Base-by-base conservation (phyloP, 352 stramenopile species). In the Globisporangium echinulatum region DNA sequence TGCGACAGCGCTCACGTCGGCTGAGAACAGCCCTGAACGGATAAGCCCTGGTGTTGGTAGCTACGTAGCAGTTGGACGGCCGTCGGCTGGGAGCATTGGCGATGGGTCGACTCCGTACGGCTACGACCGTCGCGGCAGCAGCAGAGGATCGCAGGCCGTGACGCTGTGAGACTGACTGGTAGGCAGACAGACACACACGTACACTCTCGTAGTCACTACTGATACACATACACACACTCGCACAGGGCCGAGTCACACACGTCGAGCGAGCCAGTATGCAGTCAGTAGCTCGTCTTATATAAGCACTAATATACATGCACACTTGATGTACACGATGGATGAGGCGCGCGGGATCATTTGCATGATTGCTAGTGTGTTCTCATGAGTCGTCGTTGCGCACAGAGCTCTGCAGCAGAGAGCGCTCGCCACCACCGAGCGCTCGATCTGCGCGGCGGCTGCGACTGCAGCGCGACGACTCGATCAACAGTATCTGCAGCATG, bases 401-500 rank as follows among this genome's bases (percentile, higher is more conserved):
- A 17, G 36, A n/a, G 13, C 13, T 38, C 19, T 14, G 11, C 44
- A 49, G 44, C 44, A 49, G 8, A 6, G 51, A 7, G 15, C 51
- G 51, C 51, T 15, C 9, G 13, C 15, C 33, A 33, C 10, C 51
- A 17, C 44, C 39, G 10, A 43, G 10, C 39, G 39, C 39, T 11
- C 39, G 39, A 43, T 11, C 39, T 13, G 39, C 10, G 10, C 7
- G 7, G 39, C 10, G 4, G 7, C 39, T 43, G 39, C 10, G 7
- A 52, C 25, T 7, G 25, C 11, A 14, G 11, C 2, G 17, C 48
- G 11, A 17, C 17, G 48, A 5, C 7, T 37, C 56, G 39, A 56
- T 62, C 56, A 62, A 62, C 56, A 62, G 56, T 62, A 62, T 62
- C 56, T 56, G 56, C 54, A 62, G 25, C 25, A 33, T 33, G 25